Evolutionary conservation across 192 early-diverging fungal genomes (phyloP), one percentile per base, ranked within the genome.

Genomic region (Backusella mclennaniae): DNA sequence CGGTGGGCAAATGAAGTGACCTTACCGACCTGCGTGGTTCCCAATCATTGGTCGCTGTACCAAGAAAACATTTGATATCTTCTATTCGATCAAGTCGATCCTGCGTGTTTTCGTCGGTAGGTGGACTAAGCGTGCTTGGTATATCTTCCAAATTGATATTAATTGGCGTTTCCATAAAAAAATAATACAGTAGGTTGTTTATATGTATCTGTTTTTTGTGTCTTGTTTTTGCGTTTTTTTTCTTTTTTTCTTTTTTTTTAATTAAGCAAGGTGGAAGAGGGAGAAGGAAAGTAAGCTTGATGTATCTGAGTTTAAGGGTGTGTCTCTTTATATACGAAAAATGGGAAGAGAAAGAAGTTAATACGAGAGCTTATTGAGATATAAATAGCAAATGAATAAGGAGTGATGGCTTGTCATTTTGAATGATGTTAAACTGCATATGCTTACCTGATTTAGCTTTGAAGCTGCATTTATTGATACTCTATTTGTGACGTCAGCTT

Each of bases 1-100:
- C 95, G 72, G 93, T 94, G 0, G 93, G 92, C 35, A 99, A 85
- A 44, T 82, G 53, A 75, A 89, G 89, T 33, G 87, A 85, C 21
- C 83, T 86, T 78, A 93, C 85, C 8, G 82, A 71, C 69, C 89
- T 81, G 39, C 84, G 84, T 23, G 84, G 77, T 21, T 89, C 85
- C 92, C 92, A 94, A 19, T 86, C 85, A 26, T 81, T 79, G 8
- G 92, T 88, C 5, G 93, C 93, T 6, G 93, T 93, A 11, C 88
- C 88, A 23, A 93, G 74, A 73, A 91, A 92, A 23, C 82, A 77
- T 72, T 86, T 84, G 12, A 89, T 81, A 39, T 89, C 84, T 38
- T 85, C 86, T 52, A 87, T 82, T 69, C 75, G 79, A 11, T 49
- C 76, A 53, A 83, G 33, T 29, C 82, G 79, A 29, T 63, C 52